Base-by-base conservation (phyloP, 441 rosid species). In the Eutrema salsugineum region DNA sequence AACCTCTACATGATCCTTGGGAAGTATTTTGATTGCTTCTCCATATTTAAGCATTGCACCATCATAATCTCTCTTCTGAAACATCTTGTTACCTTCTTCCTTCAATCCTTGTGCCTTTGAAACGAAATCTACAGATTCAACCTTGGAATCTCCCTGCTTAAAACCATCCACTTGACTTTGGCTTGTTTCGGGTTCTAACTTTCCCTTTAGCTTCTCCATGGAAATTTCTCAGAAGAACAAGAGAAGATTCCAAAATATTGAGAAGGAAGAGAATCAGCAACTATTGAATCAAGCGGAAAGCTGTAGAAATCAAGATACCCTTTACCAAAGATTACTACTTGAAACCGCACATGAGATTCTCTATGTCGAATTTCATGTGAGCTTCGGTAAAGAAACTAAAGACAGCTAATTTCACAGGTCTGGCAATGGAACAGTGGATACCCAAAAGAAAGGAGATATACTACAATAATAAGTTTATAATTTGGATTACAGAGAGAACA, bases 21-120 rank as follows among this genome's bases (percentile, higher is more conserved):
- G 94, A 38, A 88, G 89, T 72, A 86, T 32, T 66, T 86, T 81
- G 71, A 86, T 83, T 53, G 91, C 89, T 71, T 84, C 85, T n/a
- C 68, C 88, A 38, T 85, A 88, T 68, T 77, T 83, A 65, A 79
- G 12, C 86, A 88, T 77, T 14, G 91, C 94, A 28, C 82, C 83
- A 57, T 76, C 82, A 48, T 75, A 80, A 62, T 86, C 89, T 75
- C 91, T 78, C 79, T 73, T 85, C 71, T 85, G 91, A 75, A 88
- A 88, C 73, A 85, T 24, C 76, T 80, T 83, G 76, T 85, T 88
- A 20, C 94, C 94, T 67, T 85, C 89, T 11, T 83, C 88, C 42
- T 83, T 88, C 79, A 85, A 68, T 20, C 79, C 85, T 68, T 81
- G 89, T 47, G 91, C 83, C 84, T 73, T 77, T 24, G 80, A 54